A percentile compares a stretch with the other conserved stretches of the same genome.
phyloP scores from a whole-genome alignment of 257 asterid species.

The Capsicum pubescens region DNA sequence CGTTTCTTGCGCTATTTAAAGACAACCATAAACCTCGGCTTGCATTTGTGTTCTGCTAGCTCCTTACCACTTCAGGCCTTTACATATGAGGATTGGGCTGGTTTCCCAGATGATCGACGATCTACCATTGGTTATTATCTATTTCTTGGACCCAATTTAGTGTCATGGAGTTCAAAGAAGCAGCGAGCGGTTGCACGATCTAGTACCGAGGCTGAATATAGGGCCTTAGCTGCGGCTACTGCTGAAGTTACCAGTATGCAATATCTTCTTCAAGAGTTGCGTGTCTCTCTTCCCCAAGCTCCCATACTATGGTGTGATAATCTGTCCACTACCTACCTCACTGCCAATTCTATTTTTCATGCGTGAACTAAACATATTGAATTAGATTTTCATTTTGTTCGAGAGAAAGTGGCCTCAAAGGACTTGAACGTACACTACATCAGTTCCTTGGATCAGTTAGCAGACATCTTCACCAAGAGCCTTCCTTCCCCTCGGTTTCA shows the following conservation, averaged over 20 bases:
- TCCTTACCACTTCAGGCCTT: background rate
- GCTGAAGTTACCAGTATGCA: background rate
- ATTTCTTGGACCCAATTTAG: background rate
- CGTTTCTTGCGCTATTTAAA: background rate
- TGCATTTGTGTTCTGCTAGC: background rate
- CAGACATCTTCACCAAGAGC: too few relatives aligned
- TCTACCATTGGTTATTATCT: background rate
- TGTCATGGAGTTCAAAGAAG: background rate
- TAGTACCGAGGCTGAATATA: background rate
- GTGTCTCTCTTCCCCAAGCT: too few relatives aligned
- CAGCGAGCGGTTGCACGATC: background rate
- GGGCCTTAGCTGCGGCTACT: too few relatives aligned
- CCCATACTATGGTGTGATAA: background rate
- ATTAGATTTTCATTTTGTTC: background rate
- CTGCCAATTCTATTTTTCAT: background rate
- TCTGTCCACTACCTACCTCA: background rate
- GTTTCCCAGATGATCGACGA: background rate
- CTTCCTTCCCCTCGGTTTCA: too few relatives aligned
- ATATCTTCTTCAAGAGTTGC: too few relatives aligned
- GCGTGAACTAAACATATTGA: background rate
- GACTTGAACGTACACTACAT: too few relatives aligned
- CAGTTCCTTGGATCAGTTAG: too few relatives aligned
- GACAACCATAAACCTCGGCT: background rate
- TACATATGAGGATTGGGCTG: background rate
- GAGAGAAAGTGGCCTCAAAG: too few relatives aligned